Base-by-base conservation (phyloP, 164 flowering plant species). In the Aristolochia contorta region DNA sequence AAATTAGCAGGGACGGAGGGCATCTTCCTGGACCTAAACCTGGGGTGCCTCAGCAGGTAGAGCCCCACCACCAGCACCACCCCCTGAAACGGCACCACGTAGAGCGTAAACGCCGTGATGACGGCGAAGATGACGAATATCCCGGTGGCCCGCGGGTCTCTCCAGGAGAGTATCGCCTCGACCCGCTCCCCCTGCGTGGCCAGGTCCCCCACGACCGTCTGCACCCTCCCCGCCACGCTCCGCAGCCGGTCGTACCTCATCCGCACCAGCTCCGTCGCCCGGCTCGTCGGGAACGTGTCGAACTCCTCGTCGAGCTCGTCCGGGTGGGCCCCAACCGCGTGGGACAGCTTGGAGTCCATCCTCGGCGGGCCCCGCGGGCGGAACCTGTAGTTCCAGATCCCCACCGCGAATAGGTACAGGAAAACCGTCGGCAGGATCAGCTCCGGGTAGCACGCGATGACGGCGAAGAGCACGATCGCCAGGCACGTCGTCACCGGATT, bases 291-390 rank as follows among this genome's bases (percentile, higher is more conserved):
- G 50, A 86, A 85, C 0, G 84, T 63, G 72, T 89, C 94, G 23
- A 89, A 86, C 63, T 89, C 97, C 73, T 89, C 97, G 20, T 86
- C 90, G 1, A 86, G 80, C 67, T 89, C 97, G 58, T 89, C 94
- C 0, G 83, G 86, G 65, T 78, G 80, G 0, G 75, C 71, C 22
- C 16, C 24, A 4, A 80, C 83, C 6, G 94, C 97, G 3, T 76
- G 74, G 0, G 94, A 87, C 49, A 89, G 66, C 18, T 65, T 54
- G 0, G 78, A 67, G 61, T 89, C 90, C 88, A 85, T 85, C 75
- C 82, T 81, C 1, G 91, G 82, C 16, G 97, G 97, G 41, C 78
- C 63, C 74, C 88, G 74, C 7, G 91, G 86, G 77, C 91, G 74
- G 76, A 75, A 82, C 64, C 94, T 62, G 60, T 82, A 89, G 73